These are phyloP conservation scores for Penicillium verrucosum DNA, from an alignment of 2,329 filamentous ascomycete genomes.

Conservation along the genomic window DNA sequence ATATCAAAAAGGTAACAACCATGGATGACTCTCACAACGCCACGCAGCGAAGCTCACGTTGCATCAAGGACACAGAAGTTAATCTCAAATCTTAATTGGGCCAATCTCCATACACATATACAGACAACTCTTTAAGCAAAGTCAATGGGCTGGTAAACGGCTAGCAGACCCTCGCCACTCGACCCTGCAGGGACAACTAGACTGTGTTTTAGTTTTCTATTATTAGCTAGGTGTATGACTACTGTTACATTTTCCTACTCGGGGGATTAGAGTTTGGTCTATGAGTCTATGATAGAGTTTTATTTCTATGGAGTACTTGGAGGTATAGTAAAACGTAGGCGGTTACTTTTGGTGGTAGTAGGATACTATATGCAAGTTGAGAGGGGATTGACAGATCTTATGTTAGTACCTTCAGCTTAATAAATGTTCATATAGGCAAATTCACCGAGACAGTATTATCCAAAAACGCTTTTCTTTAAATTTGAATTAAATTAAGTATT, in stretches of 20 bases:
- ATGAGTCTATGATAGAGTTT: neutral
- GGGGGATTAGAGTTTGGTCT: neutral
- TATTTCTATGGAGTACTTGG: neutral
- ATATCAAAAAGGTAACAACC: neutral
- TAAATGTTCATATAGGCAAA: neutral
- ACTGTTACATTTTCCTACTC: neutral
- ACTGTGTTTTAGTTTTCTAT: neutral
- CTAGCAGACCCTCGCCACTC: neutral
- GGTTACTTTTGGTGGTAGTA: neutral
- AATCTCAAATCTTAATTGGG: neutral
- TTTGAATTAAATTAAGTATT: conserved; percentile 18
- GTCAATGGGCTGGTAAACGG: neutral
- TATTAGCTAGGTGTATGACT: neutral
- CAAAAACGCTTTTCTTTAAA: conserved; percentile 4
- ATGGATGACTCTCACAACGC: neutral
- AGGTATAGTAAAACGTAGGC: neutral
- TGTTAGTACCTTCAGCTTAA: neutral
- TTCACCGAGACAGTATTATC: neutral
- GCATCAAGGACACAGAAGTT: neutral
- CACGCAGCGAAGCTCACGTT: neutral
- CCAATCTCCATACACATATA: neutral
- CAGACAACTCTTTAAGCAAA: neutral
- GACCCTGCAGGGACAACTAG: neutral
- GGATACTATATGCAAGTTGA: neutral
- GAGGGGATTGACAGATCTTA: neutral